Evolutionary conservation across 495 filamentous ascomycete species (phyloP), one percentile per base, ranked within the genome.

Genomic region (Xylaria nigripes): DNA sequence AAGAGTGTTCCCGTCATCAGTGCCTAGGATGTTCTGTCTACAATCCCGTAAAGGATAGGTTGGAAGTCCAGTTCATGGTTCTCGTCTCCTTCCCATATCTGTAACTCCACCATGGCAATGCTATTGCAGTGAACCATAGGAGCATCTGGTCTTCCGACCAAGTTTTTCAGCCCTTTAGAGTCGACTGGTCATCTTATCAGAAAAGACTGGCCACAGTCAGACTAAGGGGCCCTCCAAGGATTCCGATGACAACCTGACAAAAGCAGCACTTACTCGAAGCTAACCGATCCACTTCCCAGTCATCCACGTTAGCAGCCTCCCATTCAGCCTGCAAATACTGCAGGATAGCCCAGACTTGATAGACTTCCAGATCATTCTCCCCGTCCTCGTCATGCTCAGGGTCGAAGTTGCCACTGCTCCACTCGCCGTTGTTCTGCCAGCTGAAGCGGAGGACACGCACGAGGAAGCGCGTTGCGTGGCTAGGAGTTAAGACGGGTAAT

Each of bases 241-340:
- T n/a, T n/a, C n/a, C n/a, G n/a, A n/a, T n/a, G n/a, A n/a, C n/a
- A n/a, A n/a, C n/a, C n/a, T 29, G 4, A 29, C 25, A 9, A 29
- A 29, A 9, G 9, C 25, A 29, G 9, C 21, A 53, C 43, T 45
- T 43, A 53, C 50, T 46, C 21, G 21, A 22, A 18, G 42, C 43
- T 13, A 53, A 7, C 1, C 34, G 41, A 2, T 48, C 44, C 41
- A 25, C 49, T 10, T 63, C 60, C 60, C 60, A 65, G 4, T 58
- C 54, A 5, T 65, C 60, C 25, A 65, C 44, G 36, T 63, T 60
- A 18, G 58, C 57, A 8, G 60, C 63, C 43, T 65, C 60, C 63
- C 63, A 65, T 15, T 65, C 63, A 0, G 52, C 55, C 47, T 65
- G 63, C n/a, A 63, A 38, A 23, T 65, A 65, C n/a, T 47, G 43